Evolutionary conservation across 345 rosid genomes (phyloP), one percentile per base, ranked within the genome.

Genomic region (Lumnitzera littorea): DNA sequence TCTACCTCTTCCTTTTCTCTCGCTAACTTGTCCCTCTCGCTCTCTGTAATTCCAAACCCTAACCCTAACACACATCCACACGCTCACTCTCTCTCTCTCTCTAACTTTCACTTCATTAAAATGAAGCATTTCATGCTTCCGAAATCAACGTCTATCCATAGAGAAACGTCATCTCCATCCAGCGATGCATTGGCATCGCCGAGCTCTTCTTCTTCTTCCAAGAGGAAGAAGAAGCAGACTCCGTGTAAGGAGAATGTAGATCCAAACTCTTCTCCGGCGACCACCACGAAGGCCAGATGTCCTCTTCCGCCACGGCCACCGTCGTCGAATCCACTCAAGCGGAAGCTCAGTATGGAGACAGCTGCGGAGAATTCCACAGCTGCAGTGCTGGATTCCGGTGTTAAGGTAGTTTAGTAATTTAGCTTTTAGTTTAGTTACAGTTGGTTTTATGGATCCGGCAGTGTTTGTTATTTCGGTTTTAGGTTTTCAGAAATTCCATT

Each of bases 231-330:
- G 54, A 78, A 75, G 64, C 67, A 65, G 10, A 77, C 76, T 74
- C 63, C 74, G 0, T 67, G 77, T n/a, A 95, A 91, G 72, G 99
- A 91, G 72, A 95, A 95, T 43, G 80, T 85, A 15, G 68, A 65
- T 16, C 53, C 36, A 48, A 67, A 50, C 25, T 48, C 55, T 11
- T 60, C 70, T n/a, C 83, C 80, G 1, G 77, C 74, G 29, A 73
- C 83, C 8, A 62, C 67, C 6, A 75, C 69, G 11, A 94, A 83
- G 82, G 23, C 77, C 63, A 86, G 76, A 81, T 67, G 76, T 61
- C 84, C 83, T 3, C 56, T 94, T 41, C 99, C 99, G 23, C 99
- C 97, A 24, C 82, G 97, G 15, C 96, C 97, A 20, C 99, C 92
- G 43, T 53, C 91, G 4, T 69, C 95, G 2, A 95, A 95, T 62